Base-by-base conservation (phyloP, 2,329 filamentous ascomycete genomes). In the Trichoderma guizhouense region DNA sequence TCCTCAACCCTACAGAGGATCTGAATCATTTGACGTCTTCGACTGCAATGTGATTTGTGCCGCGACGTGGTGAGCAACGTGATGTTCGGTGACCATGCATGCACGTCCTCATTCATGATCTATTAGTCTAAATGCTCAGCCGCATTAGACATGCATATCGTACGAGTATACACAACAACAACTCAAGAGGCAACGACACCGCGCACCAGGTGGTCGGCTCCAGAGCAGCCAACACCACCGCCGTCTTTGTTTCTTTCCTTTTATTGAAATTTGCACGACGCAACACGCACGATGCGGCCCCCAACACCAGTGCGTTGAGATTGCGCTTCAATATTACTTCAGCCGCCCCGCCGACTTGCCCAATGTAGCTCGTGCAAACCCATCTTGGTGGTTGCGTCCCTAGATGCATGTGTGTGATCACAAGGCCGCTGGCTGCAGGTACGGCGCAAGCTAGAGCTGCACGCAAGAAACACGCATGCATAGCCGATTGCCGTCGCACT, bases 391-490 rank as follows among this genome's bases (percentile, higher is more conserved):
- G 34, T 61, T 61, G 28, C 55, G 15, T 47, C 36, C 36, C 30
- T 60, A 34, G 26, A 34, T 69, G 66, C 66, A 51, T 69, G 60
- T 63, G 15, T 47, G 67, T 70, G 58, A 32, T 71, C 68, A 71
- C 60, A 55, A 63, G 68, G 43, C 32, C 68, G 47, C 21, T 21
- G 60, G 68, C 60, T 71, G 68, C 68, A 71, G 68, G 68, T 63
- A 71, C 68, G 43, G 68, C 43, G 60, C 68, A 64, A 15, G 47
- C 60, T 71, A 64, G 58, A 57, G 68, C 60, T 63, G 68, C 68
- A 64, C 18, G 68, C 60, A 57, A 63, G 43, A 24, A 71, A 57
- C 26, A 62, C 12, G 57, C 66, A 69, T 69, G 66, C 66, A 47
- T 69, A 47, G 43, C 43, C 43, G 63, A 65, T 36, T 51, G 43